Evolutionary conservation across 1,139 yeast species (phyloP).

Genomic region (Kurtzmaniella quercitrusa): DNA sequence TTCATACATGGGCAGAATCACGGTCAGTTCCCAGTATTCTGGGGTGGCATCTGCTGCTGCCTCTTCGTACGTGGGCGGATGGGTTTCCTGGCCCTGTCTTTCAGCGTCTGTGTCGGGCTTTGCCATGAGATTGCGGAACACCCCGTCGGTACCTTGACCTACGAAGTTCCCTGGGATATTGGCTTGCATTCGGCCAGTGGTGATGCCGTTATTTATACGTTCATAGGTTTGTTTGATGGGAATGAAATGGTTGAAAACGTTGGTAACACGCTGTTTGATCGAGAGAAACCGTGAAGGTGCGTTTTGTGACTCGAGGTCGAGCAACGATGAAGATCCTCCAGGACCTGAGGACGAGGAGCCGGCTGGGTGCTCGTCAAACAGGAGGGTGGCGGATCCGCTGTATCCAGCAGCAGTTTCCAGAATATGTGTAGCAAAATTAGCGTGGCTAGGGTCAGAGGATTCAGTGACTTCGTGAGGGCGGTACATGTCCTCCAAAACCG

Average conservation of each 20-base stretch:
- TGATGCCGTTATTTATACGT: constrained; percentile 38
- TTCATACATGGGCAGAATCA: constrained; percentile 73
- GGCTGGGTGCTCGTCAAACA: neutral
- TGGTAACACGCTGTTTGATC: constrained; percentile 26
- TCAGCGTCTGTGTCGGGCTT: constrained; percentile 62
- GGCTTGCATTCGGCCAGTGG: constrained; percentile 43
- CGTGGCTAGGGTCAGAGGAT: too few relatives aligned
- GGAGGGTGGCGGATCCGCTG: neutral
- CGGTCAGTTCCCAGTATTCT: constrained; percentile 93
- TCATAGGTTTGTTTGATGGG: constrained; percentile 45
- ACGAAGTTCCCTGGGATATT: constrained; percentile 43
- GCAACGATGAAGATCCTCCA: neutral
- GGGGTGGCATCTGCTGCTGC: constrained; percentile 95
- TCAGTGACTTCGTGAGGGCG: neutral
- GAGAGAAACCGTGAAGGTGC: constrained; percentile 16
- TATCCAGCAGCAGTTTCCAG: too few relatives aligned
- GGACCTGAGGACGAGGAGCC: neutral
- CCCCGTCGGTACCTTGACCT: constrained; percentile 78
- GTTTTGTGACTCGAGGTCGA: constrained; percentile 20
- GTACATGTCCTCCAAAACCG: neutral
- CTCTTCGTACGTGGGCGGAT: constrained; percentile 93
- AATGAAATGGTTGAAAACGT: constrained; percentile 30
- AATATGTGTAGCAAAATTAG: neutral
- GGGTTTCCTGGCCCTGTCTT: constrained; percentile 35
- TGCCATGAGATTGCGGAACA: constrained; percentile 85